These are phyloP conservation scores for Chaetomium sp. DNA, from an alignment of 2,329 filamentous ascomycete species.

Conservation along the genomic window DNA sequence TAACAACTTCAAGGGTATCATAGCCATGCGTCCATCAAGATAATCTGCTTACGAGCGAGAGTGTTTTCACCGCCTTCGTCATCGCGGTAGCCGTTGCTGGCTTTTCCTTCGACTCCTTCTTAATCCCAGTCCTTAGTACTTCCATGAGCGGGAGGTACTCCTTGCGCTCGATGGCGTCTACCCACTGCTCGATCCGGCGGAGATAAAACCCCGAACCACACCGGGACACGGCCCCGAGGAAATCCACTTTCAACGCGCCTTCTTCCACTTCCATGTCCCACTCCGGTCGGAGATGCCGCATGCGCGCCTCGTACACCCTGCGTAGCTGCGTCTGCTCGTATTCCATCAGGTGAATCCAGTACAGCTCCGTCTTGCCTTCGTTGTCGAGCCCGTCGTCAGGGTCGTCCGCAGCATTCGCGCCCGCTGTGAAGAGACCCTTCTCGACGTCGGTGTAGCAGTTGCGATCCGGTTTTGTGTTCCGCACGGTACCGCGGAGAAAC, in stretches of 20 bases:
- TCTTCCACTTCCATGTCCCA: slow-evolving; percentile 29
- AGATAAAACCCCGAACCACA: slow-evolving; percentile 23
- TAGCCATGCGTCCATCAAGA: neutral
- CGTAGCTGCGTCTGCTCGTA: slow-evolving; percentile 35
- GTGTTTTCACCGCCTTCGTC: neutral
- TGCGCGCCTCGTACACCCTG: slow-evolving; percentile 28
- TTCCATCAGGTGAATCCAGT: slow-evolving; percentile 35
- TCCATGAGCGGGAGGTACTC: slow-evolving; percentile 19
- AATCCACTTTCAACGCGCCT: slow-evolving; percentile 28
- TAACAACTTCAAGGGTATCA: neutral
- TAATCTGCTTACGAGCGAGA: slow-evolving; percentile 6
- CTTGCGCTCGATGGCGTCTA: slow-evolving; percentile 19
- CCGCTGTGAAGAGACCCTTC: slow-evolving; percentile 6
- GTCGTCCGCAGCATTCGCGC: neutral
- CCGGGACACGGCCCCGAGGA: slow-evolving; percentile 23
- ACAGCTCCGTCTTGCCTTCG: slow-evolving; percentile 34
- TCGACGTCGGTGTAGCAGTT: slow-evolving; percentile 28
- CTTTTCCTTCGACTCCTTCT: slow-evolving; percentile 10
- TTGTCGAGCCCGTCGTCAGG: slow-evolving; percentile 29
- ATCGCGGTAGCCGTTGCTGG: neutral
- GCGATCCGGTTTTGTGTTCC: slow-evolving; percentile 29
- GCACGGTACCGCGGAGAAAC: slow-evolving; percentile 28
- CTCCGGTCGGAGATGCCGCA: slow-evolving; percentile 28
- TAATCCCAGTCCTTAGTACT: slow-evolving; percentile 20
- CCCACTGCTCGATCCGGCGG: slow-evolving; percentile 22